Percentiles rank a stretch among this genome's conserved stretches.
These are phyloP conservation scores for Myriangium duriaei DNA, from an alignment of 2,329 filamentous ascomycete species.

Conservation along the genomic window DNA sequence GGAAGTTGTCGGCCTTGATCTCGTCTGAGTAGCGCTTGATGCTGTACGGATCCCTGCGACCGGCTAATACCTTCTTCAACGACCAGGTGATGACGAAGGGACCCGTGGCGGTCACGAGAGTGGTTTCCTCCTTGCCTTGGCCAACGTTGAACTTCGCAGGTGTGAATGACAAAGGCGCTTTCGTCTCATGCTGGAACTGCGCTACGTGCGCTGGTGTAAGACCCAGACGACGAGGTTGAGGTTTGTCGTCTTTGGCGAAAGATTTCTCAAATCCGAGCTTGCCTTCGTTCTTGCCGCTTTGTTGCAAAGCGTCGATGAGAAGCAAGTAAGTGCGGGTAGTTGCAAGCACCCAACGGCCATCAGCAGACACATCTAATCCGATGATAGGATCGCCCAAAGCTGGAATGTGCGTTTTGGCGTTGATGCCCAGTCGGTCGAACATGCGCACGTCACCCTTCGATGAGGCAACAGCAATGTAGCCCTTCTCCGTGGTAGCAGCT, in stretches of 20 bases:
- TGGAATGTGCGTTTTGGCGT: slow-evolving; percentile 93
- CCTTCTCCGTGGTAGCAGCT: slow-evolving; percentile 87
- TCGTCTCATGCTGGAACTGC: slow-evolving; percentile 94
- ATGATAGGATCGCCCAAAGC: slow-evolving; percentile 91
- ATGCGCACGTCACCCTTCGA: slow-evolving; percentile 97
- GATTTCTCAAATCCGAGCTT: slow-evolving; percentile 95
- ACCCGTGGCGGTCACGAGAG: slow-evolving; percentile 91
- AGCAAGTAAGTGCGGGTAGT: slow-evolving; percentile 92
- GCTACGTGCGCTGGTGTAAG: slow-evolving; percentile 86
- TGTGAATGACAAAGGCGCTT: slow-evolving; percentile 74
- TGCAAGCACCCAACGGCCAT: slow-evolving; percentile 88
- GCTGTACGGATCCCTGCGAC: slow-evolving; percentile 76
- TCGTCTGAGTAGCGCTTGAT: slow-evolving; percentile 95
- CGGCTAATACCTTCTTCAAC: slow-evolving; percentile 73
- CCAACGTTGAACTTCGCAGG: slow-evolving; percentile 90
- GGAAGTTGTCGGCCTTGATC: slow-evolving; percentile 97
- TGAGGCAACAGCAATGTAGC: slow-evolving; percentile 90
- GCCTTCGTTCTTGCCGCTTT: slow-evolving; percentile 88
- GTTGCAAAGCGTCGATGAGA: slow-evolving; percentile 82
- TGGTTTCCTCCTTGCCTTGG: slow-evolving; percentile 64
- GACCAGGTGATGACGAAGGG: slow-evolving; percentile 97
- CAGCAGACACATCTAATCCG: slow-evolving; percentile 86
- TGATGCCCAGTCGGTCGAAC: slow-evolving; percentile 91
- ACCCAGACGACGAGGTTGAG: slow-evolving; percentile 78
- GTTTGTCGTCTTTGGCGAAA: slow-evolving; percentile 86